Evolutionary conservation across 257 asterid genomes (phyloP).

Genomic region (Petunia secreta): DNA sequence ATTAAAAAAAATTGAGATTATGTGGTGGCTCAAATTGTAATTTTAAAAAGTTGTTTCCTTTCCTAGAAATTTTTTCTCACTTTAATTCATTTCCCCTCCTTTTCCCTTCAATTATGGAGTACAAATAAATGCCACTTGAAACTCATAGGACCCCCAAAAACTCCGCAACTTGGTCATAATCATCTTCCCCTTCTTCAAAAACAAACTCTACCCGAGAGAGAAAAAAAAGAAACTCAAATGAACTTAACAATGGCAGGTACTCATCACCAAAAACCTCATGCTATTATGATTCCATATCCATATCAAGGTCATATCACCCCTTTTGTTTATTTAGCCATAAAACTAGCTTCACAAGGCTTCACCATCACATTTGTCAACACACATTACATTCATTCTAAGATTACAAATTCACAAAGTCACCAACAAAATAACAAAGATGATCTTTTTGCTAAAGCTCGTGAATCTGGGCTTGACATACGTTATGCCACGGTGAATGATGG

Average conservation of each 20-base stretch:
- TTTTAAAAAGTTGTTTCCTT: not conserved
- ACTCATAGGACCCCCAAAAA: not conserved
- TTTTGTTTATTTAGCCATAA: constrained; percentile 64
- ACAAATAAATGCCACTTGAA: constrained; percentile 19
- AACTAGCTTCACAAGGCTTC: constrained; percentile 73
- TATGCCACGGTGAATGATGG: constrained; percentile 72
- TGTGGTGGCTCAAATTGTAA: not conserved
- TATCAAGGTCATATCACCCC: constrained; percentile 86
- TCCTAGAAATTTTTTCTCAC: not conserved
- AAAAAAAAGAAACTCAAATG: not conserved
- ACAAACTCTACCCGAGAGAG: not conserved
- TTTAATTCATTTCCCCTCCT: constrained; percentile 26
- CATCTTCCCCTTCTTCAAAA: not conserved
- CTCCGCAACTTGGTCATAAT: not conserved
- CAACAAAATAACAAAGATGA: constrained; percentile 34
- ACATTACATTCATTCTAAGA: constrained; percentile 65
- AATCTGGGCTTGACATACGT: constrained; percentile 70
- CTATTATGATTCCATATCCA: constrained; percentile 73
- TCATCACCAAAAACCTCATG: constrained; percentile 55
- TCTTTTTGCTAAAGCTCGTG: constrained; percentile 59
- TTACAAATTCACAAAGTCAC: constrained; percentile 51
- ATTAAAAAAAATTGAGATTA: not conserved
- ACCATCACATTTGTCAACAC: constrained; percentile 74
- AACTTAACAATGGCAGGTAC: constrained; percentile 44
- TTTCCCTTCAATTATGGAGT: constrained; percentile 31